Evolutionary conservation across 2,329 filamentous ascomycete species (phyloP), one percentile per base, ranked within the genome.

Genomic region (Pseudogymnoascus sp.): DNA sequence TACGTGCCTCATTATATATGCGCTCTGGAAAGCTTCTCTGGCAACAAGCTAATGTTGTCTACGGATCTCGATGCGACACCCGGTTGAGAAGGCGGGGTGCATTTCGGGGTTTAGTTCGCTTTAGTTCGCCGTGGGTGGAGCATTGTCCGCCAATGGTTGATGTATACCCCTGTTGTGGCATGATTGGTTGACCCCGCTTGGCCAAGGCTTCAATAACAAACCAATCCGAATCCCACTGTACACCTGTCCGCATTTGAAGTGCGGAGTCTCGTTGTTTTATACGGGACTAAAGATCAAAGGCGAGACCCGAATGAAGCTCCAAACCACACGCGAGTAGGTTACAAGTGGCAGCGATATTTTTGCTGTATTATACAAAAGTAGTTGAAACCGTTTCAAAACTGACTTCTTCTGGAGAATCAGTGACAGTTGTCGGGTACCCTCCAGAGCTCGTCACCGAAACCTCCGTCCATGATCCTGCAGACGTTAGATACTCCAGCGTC

Each of bases 331-430:
- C 31, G 31, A 11, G 31, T 33, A 11, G 8, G 8, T 33, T 33
- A 28, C 9, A 33, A 31, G 31, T 8, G 9, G 31, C 4, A 2
- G 9, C 8, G 31, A 33, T 33, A 33, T 11, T 33, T 33, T 33
- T 33, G 11, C 31, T 33, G 31, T 33, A 33, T 33, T 33, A 33
- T 10, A 33, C 9, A 28, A 28, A 50, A 9, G 68, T 72, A 8
- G 73, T 74, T n/a, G 67, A 64, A 3, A 72, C 62, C 0, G 66
- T 68, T 10, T 67, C 38, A 31, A 75, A 74, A 28, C 65, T 64
- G 8, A 74, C 69, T 66, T 75, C 72, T 1, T 62, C 53, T 11
- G 74, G 72, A 10, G 63, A 63, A 31, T 73, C 67, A 11, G 69
- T 72, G 4, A 69, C 71, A 13, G 63, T 67, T 0, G 69, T 69